Base-by-base conservation (phyloP, 371 early-diverging fungal genomes). In the Sporodiniella umbellata region DNA sequence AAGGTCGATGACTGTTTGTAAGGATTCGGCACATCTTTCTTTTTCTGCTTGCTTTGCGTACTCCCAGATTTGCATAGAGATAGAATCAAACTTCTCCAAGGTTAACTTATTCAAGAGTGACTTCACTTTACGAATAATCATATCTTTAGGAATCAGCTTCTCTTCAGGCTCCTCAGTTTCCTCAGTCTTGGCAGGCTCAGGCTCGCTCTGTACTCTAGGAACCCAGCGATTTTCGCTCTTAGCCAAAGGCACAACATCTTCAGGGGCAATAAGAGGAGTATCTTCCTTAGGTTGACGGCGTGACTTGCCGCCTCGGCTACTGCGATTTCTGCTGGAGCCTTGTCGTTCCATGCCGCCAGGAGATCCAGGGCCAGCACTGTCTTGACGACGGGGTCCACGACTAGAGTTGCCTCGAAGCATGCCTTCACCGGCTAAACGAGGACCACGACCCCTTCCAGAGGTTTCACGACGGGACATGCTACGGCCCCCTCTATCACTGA, bases 71-170 rank as follows among this genome's bases (percentile, higher is more conserved):
- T 97, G 88, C 48, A 71, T 75, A 3, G 92, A 84, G 25, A 97
- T 85, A 23, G 76, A 67, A 35, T 90, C 92, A 65, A 96, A 98
- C 72, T 90, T 94, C 62, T 97, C 98, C 4, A 89, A 73, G 2
- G 99, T 95, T 48, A 97, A 72, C 80, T 96, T 97, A 85, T 97
- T 96, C 44, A 98, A 78, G 18, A 95, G 73, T 49, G 86, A 80
- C 76, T 90, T 93, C 45, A 90, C 85, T 81, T 91, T 88, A 43
- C 92, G 87, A 49, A 78, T 65, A 35, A 90, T 78, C 17, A 81
- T 51, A 14, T 89, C 92, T 50, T 80, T 71, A 10, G 74, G 49
- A 43, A 79, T 69, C 4, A 78, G 40, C 11, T 75, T 84, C 25
- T 51, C 42, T 15, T 39, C 39, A 25, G 37, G 12, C 3, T 28